phyloP scores from a whole-genome alignment of 306 rosid species.

The Spatholobus suberectus region DNA sequence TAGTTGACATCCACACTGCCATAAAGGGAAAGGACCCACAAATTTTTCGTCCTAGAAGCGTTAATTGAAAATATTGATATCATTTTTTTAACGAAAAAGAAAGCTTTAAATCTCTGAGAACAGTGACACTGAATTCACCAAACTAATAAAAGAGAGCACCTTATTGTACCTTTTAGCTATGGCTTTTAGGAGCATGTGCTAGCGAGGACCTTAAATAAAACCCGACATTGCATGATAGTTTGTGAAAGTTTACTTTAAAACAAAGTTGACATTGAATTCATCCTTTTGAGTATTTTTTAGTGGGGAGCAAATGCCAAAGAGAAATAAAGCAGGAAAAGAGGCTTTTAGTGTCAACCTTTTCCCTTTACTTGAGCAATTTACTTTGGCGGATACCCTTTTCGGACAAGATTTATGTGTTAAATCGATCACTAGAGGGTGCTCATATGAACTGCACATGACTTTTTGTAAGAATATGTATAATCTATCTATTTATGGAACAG shows the following conservation, averaged over 20 bases:
- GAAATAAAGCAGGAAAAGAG: background rate
- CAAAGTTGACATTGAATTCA: background rate
- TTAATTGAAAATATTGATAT: background rate
- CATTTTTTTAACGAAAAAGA: background rate
- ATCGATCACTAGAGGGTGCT: background rate
- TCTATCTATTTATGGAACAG: background rate
- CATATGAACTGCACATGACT: background rate
- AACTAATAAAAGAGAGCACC: constrained; percentile 32
- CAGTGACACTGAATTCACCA: constrained; percentile 28
- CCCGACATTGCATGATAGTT: constrained; percentile 9
- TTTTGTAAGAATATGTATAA: background rate
- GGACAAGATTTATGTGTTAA: background rate
- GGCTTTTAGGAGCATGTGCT: constrained; percentile 24
- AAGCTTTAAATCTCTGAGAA: background rate
- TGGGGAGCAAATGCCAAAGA: background rate
- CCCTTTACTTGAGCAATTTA: no score
- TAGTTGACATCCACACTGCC: constrained; percentile 40
- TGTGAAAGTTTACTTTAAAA: constrained; percentile 10
- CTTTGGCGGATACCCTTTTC: background rate
- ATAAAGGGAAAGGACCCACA: constrained; percentile 57
- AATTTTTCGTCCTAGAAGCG: constrained; percentile 21
- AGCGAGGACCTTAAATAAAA: background rate
- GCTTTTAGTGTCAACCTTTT: background rate
- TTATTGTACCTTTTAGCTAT: background rate
- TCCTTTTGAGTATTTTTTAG: background rate